Evolutionary conservation across 495 filamentous ascomycete genomes (phyloP).

Genomic region (Aspergillus olivimuriae): DNA sequence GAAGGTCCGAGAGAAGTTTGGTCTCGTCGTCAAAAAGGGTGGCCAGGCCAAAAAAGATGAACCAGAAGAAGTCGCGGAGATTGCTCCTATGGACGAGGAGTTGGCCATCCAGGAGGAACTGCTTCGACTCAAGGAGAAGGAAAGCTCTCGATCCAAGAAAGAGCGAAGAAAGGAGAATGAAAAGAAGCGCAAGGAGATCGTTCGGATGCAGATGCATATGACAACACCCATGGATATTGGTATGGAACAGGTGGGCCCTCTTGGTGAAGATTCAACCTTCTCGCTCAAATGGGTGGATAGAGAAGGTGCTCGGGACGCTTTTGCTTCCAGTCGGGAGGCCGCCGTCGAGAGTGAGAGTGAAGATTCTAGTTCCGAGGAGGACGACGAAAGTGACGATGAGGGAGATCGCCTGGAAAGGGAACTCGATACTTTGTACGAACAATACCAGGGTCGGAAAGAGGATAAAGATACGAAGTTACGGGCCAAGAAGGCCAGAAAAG

Average conservation of each 20-base stretch:
- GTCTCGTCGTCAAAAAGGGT: slow-evolving; percentile 64
- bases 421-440: slow-evolving; percentile 77
- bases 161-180: slow-evolving; percentile 81
- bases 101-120: slow-evolving; percentile 82
- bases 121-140: slow-evolving; percentile 70
- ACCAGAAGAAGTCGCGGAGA: slow-evolving; percentile 66
- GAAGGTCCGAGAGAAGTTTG: slow-evolving; percentile 85
- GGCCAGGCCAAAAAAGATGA: slow-evolving; percentile 45
- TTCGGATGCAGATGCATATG: slow-evolving; percentile 96
- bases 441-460: slow-evolving; percentile 74
- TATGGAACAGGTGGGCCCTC: slow-evolving; percentile 77
- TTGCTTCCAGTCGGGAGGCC: slow-evolving; percentile 75
- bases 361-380: slow-evolving; percentile 51
- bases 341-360: slow-evolving; percentile 49
- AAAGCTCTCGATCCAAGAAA: slow-evolving; percentile 66
- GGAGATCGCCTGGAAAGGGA: slow-evolving; percentile 75
- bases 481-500: slow-evolving; percentile 79
- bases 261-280: slow-evolving; percentile 77
- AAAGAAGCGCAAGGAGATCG: slow-evolving; percentile 80
- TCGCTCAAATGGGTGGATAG: slow-evolving; percentile 72
- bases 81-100: slow-evolving; percentile 91
- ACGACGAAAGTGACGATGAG: slow-evolving; percentile 67
- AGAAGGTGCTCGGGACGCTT: slow-evolving; percentile 57
- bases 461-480: slow-evolving; percentile 77
- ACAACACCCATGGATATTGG: slow-evolving; percentile 92